Evolutionary conservation across 164 flowering plant genomes (phyloP).

Genomic region (Nelumbo lutea): DNA sequence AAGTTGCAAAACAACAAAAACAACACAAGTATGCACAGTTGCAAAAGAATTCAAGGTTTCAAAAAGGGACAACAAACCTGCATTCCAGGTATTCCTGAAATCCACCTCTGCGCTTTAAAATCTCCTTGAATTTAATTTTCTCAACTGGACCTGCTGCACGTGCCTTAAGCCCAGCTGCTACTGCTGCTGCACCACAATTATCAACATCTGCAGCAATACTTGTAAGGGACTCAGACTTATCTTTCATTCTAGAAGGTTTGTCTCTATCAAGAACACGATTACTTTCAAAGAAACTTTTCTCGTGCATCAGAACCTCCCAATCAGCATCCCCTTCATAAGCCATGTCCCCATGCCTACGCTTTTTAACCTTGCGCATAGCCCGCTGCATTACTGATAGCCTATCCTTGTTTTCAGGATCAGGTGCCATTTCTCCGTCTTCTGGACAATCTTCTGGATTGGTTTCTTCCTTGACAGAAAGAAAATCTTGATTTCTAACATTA

Average conservation of each 20-base stretch:
- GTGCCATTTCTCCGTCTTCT: constrained; percentile 36
- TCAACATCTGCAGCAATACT: constrained; percentile 41
- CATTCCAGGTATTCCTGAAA: constrained; percentile 85
- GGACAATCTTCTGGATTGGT: constrained; percentile 31
- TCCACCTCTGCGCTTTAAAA: constrained; percentile 88
- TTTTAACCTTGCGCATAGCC: constrained; percentile 50
- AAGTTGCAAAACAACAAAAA: neutral
- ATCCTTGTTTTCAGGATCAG: constrained; percentile 34
- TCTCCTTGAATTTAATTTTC: constrained; percentile 83
- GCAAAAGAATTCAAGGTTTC: constrained; percentile 4
- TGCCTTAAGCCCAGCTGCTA: constrained; percentile 87
- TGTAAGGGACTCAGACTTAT: constrained; percentile 33
- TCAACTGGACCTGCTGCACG: constrained; percentile 72
- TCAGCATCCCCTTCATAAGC: constrained; percentile 94
- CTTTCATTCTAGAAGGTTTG: constrained; percentile 30
- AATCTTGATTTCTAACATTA: constrained; percentile 19
- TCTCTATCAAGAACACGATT: constrained; percentile 28
- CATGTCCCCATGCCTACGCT: constrained; percentile 81
- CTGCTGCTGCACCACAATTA: constrained; percentile 67
- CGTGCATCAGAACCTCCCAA: constrained; percentile 70
- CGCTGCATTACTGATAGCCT: constrained; percentile 37
- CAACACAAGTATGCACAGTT: neutral
- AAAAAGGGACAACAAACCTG: constrained; percentile 55
- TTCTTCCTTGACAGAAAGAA: constrained; percentile 26
- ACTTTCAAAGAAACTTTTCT: constrained; percentile 35